Evolutionary conservation across 2,329 filamentous ascomycete genomes (phyloP).

Genomic region (Cephalotrichum gorgonifer): DNA sequence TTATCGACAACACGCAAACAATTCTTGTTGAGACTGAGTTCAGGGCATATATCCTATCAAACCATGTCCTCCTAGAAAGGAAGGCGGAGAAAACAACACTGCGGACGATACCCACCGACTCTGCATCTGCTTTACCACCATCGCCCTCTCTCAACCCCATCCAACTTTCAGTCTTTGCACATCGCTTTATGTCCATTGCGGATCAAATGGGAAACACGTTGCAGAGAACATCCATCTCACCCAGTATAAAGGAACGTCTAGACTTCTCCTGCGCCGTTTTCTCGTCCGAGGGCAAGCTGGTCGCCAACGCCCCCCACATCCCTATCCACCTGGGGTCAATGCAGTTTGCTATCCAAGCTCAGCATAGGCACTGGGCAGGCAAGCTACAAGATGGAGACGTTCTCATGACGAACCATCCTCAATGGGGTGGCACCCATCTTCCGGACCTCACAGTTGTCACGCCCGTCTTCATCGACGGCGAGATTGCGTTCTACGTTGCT

Average conservation of each 20-base stretch:
- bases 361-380: conserved; percentile 69
- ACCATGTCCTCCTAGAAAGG: conserved; percentile 82
- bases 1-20: conserved; percentile 33
- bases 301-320: conserved; percentile 70
- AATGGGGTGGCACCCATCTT: conserved; percentile 73
- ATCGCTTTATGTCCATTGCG: conserved; percentile 78
- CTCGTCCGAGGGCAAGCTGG: conserved; percentile 62
- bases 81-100: conserved; percentile 13
- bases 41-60: conserved; percentile 69
- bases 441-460: conserved; percentile 76
- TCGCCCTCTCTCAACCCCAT: conserved; percentile 47
- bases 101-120: neutral
- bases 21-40: conserved; percentile 78
- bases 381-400: conserved; percentile 71
- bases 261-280: conserved; percentile 79
- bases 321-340: conserved; percentile 75
- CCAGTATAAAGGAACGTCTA: conserved; percentile 72
- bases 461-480: conserved; percentile 59
- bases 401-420: conserved; percentile 73
- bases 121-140: neutral
- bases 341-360: conserved; percentile 69
- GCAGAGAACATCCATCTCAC: conserved; percentile 72
- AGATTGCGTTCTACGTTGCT: conserved; percentile 74
- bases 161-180: conserved; percentile 68
- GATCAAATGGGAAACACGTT: conserved; percentile 75